These are phyloP conservation scores for Trichoderma sp. DNA, from an alignment of 2,329 filamentous ascomycete species.

Conservation along the genomic window DNA sequence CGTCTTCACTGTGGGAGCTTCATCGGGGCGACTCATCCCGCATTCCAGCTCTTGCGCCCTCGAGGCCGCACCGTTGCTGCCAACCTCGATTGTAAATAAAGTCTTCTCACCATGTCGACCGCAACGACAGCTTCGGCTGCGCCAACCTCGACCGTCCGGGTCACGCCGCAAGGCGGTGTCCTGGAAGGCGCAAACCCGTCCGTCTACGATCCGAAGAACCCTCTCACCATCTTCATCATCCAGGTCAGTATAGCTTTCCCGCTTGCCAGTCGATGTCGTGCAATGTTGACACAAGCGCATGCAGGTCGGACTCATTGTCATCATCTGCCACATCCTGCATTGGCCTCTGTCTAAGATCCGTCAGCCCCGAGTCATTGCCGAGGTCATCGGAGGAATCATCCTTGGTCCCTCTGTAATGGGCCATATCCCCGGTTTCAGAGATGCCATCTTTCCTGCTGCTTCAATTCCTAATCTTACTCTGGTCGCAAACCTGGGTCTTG, in stretches of 20 bases:
- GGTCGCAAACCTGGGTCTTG: constrained; percentile 78
- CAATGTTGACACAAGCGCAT: not conserved
- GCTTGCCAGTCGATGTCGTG: not conserved
- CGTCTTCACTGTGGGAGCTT: not conserved
- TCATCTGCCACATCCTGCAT: constrained; percentile 57
- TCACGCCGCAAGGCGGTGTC: constrained; percentile 55
- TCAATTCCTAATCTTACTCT: constrained; percentile 74
- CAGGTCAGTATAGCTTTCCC: constrained; percentile 45
- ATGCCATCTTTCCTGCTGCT: constrained; percentile 70
- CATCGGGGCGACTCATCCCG: not conserved
- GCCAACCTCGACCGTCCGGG: constrained; percentile 31
- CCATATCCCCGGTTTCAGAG: constrained; percentile 73
- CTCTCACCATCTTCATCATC: constrained; percentile 73
- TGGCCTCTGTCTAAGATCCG: constrained; percentile 73
- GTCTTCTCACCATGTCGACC: constrained; percentile 17
- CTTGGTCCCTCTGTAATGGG: constrained; percentile 87
- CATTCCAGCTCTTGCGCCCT: not conserved
- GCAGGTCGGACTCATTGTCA: constrained; percentile 44
- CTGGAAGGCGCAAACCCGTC: constrained; percentile 69
- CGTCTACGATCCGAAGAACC: constrained; percentile 66
- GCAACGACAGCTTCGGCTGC: constrained; percentile 29
- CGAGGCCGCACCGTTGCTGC: not conserved
- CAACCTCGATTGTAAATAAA: not conserved
- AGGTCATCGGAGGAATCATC: constrained; percentile 81
- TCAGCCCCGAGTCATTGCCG: constrained; percentile 79